Evolutionary conservation across 441 rosid genomes (phyloP), one percentile per base, ranked within the genome.

Genomic region (Sinapis alba): DNA sequence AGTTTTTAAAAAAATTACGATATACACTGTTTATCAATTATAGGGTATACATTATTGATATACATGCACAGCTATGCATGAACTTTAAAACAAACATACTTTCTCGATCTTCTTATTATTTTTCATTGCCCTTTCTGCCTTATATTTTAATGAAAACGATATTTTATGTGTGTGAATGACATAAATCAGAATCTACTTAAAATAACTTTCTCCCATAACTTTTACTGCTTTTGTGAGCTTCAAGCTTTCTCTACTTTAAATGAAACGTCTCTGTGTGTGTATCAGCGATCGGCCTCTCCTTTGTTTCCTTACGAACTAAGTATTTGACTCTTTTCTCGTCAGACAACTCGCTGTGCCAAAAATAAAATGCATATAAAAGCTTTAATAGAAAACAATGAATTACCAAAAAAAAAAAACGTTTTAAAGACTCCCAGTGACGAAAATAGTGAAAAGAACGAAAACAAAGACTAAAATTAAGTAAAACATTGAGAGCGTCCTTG

Each of bases 271-370:
- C 79, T 76, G 81, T 21, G 71, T 85, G 89, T 85, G 85, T 76
- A 58, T 76, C 34, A 21, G 23, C 61, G 56, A 69, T 76, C 60
- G 23, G 66, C 70, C 53, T 53, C 70, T 81, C 89, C 18, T 86
- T 88, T 86, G 70, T 71, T 26, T 72, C 82, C 97, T 88, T 88
- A 85, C 78, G 59, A 32, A 83, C 88, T 80, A 91, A 88, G 95
- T 81, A 82, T 81, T 43, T 64, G 80, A 57, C 71, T 16, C 32
- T 57, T 18, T 62, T 13, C 20, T 19, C 27, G 9, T 34, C 50
- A 62, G 51, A 71, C 16, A 47, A 47, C 23, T 71, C 2, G 34
- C 18, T 30, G 47, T 43, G 45, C 74, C 30, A 27, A 27, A 60
- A 59, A 16, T 18, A 51, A 38, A 2, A 58, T 24, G 16, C n/a